Conservation (phyloP, 2,329 filamentous ascomycete species). For the Fusarium lateritium region DNA sequence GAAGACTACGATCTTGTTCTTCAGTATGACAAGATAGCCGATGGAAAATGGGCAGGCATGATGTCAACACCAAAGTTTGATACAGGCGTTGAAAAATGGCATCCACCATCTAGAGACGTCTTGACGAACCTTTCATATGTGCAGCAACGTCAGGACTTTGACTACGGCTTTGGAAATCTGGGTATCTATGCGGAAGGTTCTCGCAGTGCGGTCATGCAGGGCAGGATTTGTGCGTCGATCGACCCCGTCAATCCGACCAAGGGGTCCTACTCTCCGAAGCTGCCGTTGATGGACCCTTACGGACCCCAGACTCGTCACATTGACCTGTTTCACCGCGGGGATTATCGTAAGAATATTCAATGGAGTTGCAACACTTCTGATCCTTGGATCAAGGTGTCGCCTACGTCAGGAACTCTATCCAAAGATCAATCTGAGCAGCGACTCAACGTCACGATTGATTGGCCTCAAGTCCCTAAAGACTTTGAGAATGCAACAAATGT, state of each 20-base stretch:
- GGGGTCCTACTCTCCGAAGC: background rate
- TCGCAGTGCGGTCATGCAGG: background rate
- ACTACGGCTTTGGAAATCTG: constrained; percentile 7
- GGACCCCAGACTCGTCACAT: background rate
- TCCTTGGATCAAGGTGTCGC: background rate
- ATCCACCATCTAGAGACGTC: constrained; percentile 2
- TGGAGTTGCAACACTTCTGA: background rate
- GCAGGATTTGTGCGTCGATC: background rate
- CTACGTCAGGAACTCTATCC: background rate
- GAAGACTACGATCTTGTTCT: background rate
- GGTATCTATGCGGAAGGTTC: constrained; percentile 4
- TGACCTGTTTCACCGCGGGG: background rate
- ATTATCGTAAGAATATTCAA: background rate
- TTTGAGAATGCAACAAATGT: background rate
- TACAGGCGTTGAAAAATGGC: constrained; percentile 22
- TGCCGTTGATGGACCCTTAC: background rate
- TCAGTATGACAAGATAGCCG: background rate
- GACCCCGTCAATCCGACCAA: background rate
- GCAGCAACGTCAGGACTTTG: background rate
- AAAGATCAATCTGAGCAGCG: background rate
- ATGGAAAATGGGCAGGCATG: constrained; percentile 18
- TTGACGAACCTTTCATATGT: constrained; percentile 2
- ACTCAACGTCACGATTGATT: background rate
- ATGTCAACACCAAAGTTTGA: constrained; percentile 67
- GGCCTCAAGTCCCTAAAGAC: background rate